phyloP scores from a whole-genome alignment of 1,284 basidiomycete genomes.

The Garcileccinum viscosum region DNA sequence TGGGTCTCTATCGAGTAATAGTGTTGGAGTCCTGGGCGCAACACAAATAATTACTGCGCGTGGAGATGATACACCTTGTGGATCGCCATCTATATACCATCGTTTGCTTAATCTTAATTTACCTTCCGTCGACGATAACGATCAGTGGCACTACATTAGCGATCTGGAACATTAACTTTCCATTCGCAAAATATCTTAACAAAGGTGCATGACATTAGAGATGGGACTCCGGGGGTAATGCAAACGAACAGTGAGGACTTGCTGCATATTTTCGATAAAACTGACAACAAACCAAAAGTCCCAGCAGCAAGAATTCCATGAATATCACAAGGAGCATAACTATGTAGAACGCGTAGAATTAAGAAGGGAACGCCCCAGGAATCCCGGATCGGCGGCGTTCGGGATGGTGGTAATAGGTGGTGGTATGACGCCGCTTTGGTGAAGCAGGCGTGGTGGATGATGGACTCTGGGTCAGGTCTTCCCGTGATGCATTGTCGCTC shows the following conservation, averaged over 20 bases:
- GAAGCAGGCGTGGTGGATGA: constrained; percentile 23
- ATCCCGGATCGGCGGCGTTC: constrained; percentile 36
- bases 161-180: not conserved
- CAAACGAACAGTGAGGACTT: not conserved
- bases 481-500: constrained; percentile 27
- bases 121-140: not conserved
- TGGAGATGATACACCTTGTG: constrained; percentile 6
- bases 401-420: constrained; percentile 41
- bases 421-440: constrained; percentile 37
- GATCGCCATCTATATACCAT: constrained; percentile 27
- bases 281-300: not conserved
- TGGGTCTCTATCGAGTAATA: constrained; percentile 36
- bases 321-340: constrained; percentile 14
- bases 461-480: constrained; percentile 21
- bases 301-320: not conserved
- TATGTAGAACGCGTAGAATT: not conserved
- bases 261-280: not conserved
- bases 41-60: constrained; percentile 4
- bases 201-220: not conserved
- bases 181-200: not conserved
- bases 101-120: constrained; percentile 36
- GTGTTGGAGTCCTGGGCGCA: not conserved
- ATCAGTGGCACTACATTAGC: no score
- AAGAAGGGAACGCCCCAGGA: constrained; percentile 38
- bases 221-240: not conserved